Percentiles rank a stretch among this genome's conserved stretches.
These are phyloP conservation scores for Somion occarium DNA, from an alignment of 1,284 basidiomycete species.

Conservation along the genomic window DNA sequence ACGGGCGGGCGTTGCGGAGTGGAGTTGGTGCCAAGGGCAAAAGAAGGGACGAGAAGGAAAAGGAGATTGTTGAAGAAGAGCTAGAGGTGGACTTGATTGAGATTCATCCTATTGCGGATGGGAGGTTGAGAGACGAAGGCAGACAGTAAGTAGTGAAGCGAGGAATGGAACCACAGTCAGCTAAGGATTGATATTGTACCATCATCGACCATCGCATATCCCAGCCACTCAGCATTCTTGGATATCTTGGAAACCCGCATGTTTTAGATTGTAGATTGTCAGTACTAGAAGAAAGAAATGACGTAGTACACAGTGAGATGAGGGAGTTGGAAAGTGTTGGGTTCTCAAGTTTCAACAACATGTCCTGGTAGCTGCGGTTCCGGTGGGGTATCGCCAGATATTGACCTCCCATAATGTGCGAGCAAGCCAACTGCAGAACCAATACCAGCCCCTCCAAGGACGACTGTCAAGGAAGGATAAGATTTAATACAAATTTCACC, in stretches of 20 bases:
- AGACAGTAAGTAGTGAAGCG: constrained; percentile 30
- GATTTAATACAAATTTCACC: neutral
- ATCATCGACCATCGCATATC: no score
- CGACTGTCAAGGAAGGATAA: constrained; percentile 35
- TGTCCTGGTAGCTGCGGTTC: constrained; percentile 29
- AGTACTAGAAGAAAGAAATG: no score
- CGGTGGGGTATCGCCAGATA: constrained; percentile 46
- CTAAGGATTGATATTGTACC: no score
- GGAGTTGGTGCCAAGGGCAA: neutral
- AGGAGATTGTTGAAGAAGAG: constrained; percentile 22
- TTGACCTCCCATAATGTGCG: constrained; percentile 44
- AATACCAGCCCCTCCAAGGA: constrained; percentile 63
- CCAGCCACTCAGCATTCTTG: no score
- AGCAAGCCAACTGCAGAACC: constrained; percentile 58
- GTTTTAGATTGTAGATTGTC: no score
- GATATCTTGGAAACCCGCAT: no score
- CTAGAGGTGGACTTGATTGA: constrained; percentile 54
- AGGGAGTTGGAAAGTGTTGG: no score
- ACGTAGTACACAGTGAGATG: no score
- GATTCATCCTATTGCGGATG: constrained; percentile 69
- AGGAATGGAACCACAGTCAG: no score
- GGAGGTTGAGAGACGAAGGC: constrained; percentile 63
- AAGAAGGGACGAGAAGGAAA: constrained; percentile 24
- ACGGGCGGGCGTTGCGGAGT: constrained; percentile 38
- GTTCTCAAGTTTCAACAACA: neutral